Percentiles rank a stretch among this genome's conserved stretches.
Conservation (phyloP, 768 basidiomycete species). For the Lactarius tabidus region DNA sequence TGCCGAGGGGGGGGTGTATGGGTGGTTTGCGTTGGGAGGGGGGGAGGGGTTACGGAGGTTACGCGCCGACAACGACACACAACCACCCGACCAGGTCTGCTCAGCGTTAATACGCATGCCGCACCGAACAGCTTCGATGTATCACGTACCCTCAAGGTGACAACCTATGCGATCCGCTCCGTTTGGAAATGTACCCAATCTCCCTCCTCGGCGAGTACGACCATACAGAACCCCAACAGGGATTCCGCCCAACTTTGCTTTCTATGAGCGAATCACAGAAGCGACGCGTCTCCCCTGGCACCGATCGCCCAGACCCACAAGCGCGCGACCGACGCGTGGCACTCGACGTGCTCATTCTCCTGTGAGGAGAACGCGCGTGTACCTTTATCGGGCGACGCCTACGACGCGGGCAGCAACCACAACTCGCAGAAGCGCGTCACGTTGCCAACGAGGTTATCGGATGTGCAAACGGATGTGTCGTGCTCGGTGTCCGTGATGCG, state of each 20-base stretch:
- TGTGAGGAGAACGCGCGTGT: conserved; percentile 79
- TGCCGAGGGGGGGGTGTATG: too few relatives aligned
- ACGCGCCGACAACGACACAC: conserved; percentile 25
- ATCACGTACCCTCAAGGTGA: conserved; percentile 67
- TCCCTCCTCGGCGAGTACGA: background rate
- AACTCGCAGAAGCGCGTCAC: conserved; percentile 39
- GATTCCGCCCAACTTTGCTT: conserved; percentile 54
- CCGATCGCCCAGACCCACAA: conserved; percentile 52
- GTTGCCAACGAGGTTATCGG: conserved; percentile 38
- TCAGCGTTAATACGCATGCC: conserved; percentile 13
- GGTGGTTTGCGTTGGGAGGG: too few relatives aligned
- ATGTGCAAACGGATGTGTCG: conserved; percentile 46
- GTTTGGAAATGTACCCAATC: conserved; percentile 80
- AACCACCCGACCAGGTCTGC: conserved; percentile 5
- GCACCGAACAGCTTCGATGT: conserved; percentile 47
- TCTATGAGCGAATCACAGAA: conserved; percentile 35
- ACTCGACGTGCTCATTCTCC: conserved; percentile 74
- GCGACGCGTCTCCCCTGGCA: conserved; percentile 34
- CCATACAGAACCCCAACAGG: conserved; percentile 31
- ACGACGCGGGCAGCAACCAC: conserved; percentile 74
- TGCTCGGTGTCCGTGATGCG: conserved; percentile 67
- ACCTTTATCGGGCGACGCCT: conserved; percentile 76
- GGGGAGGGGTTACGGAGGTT: too few relatives aligned
- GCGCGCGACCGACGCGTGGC: conserved; percentile 70
- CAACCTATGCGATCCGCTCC: conserved; percentile 75